These are phyloP conservation scores for Cladophialophora immunda DNA, from an alignment of 2,329 filamentous ascomycete genomes.

Conservation along the genomic window DNA sequence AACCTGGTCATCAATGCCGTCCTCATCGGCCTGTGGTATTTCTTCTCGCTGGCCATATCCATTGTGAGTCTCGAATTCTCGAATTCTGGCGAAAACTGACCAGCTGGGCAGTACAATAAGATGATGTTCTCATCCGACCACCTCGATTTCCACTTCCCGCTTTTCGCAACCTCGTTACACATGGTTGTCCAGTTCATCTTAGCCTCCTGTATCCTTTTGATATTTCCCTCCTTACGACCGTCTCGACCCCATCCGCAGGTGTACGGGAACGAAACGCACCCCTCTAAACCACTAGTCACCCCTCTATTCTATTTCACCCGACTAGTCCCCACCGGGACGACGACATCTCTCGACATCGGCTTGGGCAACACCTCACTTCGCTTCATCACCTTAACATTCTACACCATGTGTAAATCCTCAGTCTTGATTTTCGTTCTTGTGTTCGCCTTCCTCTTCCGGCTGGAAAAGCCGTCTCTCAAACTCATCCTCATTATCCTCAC, in stretches of 20 bases:
- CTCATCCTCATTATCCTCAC: slow-evolving; percentile 85
- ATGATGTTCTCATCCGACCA: slow-evolving; percentile 93
- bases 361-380: slow-evolving; percentile 94
- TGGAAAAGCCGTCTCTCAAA: slow-evolving; percentile 86
- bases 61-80: slow-evolving; percentile 67
- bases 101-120: slow-evolving; percentile 84
- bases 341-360: slow-evolving; percentile 94
- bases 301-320: slow-evolving; percentile 90
- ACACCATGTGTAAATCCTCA: slow-evolving; percentile 99
- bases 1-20: slow-evolving; percentile 76
- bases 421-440: slow-evolving; percentile 92
- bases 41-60: slow-evolving; percentile 92
- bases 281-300: slow-evolving; percentile 74
- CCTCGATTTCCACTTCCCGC: slow-evolving; percentile 89
- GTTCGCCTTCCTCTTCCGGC: slow-evolving; percentile 92
- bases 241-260: slow-evolving; percentile 49
- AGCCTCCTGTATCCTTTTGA: slow-evolving; percentile 77
- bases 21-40: slow-evolving; percentile 88
- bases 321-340: slow-evolving; percentile 88
- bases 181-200: slow-evolving; percentile 94
- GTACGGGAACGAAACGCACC: slow-evolving; percentile 26
- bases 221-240: slow-evolving; percentile 84
- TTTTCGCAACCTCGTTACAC: slow-evolving; percentile 94
- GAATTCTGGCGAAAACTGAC: slow-evolving; percentile 29
- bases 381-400: slow-evolving; percentile 96